Percentiles rank a stretch among this genome's conserved stretches.
These are phyloP conservation scores for Stevia rebaudiana DNA, from an alignment of 140 eudicot genomes.

Conservation along the genomic window DNA sequence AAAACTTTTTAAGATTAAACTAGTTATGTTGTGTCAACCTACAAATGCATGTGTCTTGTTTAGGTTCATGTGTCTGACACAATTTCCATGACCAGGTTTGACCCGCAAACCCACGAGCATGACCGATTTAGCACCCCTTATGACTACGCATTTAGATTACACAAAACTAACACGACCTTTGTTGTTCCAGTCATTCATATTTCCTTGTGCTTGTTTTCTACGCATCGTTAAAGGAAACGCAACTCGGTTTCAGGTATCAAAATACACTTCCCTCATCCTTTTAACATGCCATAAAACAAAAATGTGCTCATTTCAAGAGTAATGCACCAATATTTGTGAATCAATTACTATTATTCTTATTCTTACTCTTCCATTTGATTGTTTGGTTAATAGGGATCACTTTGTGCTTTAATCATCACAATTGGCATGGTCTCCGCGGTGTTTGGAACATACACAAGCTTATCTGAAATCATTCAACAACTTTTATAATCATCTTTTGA, in stretches of 20 bases:
- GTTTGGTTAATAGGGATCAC: constrained; percentile 35
- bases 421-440: constrained; percentile 60
- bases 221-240: constrained; percentile 53
- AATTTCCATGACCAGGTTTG: background rate
- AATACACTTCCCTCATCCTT: background rate
- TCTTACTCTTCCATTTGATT: constrained; percentile 4
- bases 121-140: background rate
- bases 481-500: constrained; percentile 10
- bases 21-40: background rate
- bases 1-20: background rate
- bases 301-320: background rate
- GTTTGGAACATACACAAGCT: constrained; percentile 66
- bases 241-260: constrained; percentile 51
- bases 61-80: background rate
- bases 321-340: background rate
- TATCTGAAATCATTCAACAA: constrained; percentile 49
- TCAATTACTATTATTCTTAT: constrained; percentile 1
- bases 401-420: constrained; percentile 52
- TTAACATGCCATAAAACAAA: background rate
- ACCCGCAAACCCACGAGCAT: background rate
- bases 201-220: constrained; percentile 84
- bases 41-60: background rate
- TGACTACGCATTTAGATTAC: background rate
- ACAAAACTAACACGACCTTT: constrained; percentile 6
- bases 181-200: constrained; percentile 66